Conservation (phyloP, 495 filamentous ascomycete genomes). For the Penicillium ochrochloron region DNA sequence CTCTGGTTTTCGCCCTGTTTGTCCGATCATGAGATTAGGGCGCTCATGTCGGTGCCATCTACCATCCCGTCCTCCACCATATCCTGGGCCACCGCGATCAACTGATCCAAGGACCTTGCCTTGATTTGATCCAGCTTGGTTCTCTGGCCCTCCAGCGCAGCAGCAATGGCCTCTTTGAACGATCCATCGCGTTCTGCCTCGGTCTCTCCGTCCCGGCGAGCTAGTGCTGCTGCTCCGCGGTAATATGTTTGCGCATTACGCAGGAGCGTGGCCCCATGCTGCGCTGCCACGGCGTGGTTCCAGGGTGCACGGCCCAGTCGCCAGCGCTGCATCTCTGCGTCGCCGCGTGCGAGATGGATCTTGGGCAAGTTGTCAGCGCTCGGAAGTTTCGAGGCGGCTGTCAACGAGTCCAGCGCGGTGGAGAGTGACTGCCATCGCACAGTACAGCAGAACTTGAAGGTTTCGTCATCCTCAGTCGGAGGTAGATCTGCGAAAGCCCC, state of each 20-base stretch:
- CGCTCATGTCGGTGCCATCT: conserved; percentile 40
- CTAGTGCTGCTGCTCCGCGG: conserved; percentile 59
- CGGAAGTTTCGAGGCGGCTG: conserved; percentile 57
- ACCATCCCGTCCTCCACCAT: conserved; percentile 57
- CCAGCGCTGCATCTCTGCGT: conserved; percentile 63
- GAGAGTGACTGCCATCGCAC: conserved; percentile 58
- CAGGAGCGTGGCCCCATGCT: conserved; percentile 54
- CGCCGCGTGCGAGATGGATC: conserved; percentile 65
- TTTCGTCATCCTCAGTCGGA: conserved; percentile 33
- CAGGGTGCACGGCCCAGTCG: conserved; percentile 55
- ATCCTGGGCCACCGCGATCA: conserved; percentile 47
- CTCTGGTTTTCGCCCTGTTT: conserved; percentile 2
- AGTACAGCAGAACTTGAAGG: conserved; percentile 29
- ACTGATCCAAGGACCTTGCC: conserved; percentile 32
- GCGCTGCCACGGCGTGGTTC: conserved; percentile 50
- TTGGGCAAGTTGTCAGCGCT: conserved; percentile 57
- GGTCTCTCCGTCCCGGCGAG: conserved; percentile 42
- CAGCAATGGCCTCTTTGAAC: conserved; percentile 51
- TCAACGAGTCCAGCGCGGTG: conserved; percentile 51
- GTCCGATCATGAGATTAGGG: conserved; percentile 40
- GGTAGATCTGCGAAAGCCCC: conserved; percentile 45
- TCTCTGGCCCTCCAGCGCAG: conserved; percentile 48
- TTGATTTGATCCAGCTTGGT: conserved; percentile 46
- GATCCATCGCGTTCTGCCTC: conserved; percentile 54
- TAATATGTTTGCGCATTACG: conserved; percentile 70